phyloP scores from a whole-genome alignment of 805 yeast genomes.

The Myxozyma vanderwaltii region DNA sequence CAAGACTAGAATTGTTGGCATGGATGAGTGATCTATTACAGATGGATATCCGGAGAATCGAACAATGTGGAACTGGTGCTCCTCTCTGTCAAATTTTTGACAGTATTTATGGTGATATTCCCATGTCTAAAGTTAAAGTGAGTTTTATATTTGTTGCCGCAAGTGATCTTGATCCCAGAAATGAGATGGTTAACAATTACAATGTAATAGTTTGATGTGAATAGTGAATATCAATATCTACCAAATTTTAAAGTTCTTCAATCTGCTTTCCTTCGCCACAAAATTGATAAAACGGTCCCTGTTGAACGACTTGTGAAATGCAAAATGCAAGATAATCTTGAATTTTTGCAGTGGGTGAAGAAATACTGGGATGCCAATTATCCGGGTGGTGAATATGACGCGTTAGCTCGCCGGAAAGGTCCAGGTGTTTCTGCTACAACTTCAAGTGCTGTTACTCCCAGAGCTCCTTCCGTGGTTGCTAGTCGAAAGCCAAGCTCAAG shows the following conservation, averaged over 20 bases:
- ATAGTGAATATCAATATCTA: constrained; percentile 72
- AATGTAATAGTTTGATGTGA: constrained; percentile 53
- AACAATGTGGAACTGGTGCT: constrained; percentile 95
- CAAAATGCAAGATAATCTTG: constrained; percentile 89
- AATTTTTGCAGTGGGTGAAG: constrained; percentile 90
- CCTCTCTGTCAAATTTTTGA: constrained; percentile 92
- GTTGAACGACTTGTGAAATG: constrained; percentile 84
- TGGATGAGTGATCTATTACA: constrained; percentile 81
- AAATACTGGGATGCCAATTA: constrained; percentile 77
- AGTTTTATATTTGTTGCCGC: neutral
- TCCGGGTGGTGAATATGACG: constrained; percentile 71
- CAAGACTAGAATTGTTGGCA: constrained; percentile 76
- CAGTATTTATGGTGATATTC: constrained; percentile 77
- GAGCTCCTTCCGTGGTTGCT: constrained; percentile 27
- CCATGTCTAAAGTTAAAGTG: constrained; percentile 69
- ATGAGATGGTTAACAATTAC: neutral
- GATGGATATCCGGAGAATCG: constrained; percentile 72
- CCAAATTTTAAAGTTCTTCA: constrained; percentile 86
- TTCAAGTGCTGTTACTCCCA: constrained; percentile 9
- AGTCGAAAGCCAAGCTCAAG: constrained; percentile 18
- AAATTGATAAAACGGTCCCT: constrained; percentile 71
- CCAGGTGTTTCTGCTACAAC: constrained; percentile 7
- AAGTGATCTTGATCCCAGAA: neutral
- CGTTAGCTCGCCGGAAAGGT: constrained; percentile 57
- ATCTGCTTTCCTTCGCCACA: constrained; percentile 69